A percentile compares a stretch with the other conserved stretches of the same genome.
Evolutionary conservation across 306 rosid species (phyloP).

Genomic region (Citrullus mucosospermus): DNA sequence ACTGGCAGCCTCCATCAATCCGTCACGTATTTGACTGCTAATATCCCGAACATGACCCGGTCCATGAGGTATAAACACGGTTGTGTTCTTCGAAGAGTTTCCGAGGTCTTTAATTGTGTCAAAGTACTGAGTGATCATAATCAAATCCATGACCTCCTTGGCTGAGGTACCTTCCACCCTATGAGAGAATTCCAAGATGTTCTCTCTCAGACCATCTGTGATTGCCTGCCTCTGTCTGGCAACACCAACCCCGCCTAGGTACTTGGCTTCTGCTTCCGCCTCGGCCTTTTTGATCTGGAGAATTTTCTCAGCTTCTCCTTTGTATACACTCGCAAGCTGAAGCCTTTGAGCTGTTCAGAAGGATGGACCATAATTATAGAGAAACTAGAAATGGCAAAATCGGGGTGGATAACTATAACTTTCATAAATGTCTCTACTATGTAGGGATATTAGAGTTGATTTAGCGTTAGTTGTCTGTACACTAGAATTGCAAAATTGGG

Average conservation of each 20-base stretch:
- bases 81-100: constrained; percentile 73
- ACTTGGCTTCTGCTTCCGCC: constrained; percentile 88
- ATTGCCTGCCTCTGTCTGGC: constrained; percentile 95
- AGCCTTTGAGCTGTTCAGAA: constrained; percentile 74
- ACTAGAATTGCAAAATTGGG: too few species aligned
- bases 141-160: constrained; percentile 93
- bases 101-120: constrained; percentile 96
- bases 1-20: constrained; percentile 73
- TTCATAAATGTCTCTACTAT: too few species aligned
- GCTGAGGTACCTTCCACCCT: constrained; percentile 78
- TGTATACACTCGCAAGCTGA: constrained; percentile 84
- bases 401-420: too few species aligned
- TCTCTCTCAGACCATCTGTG: constrained; percentile 89
- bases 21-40: constrained; percentile 63
- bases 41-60: constrained; percentile 89
- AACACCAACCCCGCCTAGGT: constrained; percentile 87
- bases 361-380: not conserved
- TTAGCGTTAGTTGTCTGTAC: too few species aligned
- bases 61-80: constrained; percentile 82
- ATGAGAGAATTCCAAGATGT: constrained; percentile 76
- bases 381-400: not conserved
- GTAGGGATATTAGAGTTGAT: too few species aligned
- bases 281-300: constrained; percentile 73
- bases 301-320: constrained; percentile 91
- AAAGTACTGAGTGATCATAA: constrained; percentile 86